Evolutionary conservation across 2,329 filamentous ascomycete species (phyloP), one percentile per base, ranked within the genome.

Genomic region (Colletotrichum kahawae): DNA sequence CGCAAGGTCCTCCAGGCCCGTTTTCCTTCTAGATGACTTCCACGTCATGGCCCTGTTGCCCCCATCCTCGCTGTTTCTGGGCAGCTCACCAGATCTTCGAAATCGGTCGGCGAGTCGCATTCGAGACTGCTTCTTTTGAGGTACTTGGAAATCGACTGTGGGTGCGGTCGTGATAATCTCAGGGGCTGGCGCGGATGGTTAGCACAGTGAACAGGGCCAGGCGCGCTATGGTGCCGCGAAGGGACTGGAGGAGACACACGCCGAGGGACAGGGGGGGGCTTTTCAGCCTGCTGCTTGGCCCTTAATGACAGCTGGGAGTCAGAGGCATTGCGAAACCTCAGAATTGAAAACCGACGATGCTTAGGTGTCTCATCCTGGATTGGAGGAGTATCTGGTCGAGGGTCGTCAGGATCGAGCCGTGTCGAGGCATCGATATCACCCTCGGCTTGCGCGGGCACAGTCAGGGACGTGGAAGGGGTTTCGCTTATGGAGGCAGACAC

Each of bases 121-220:
- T 54, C 90, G 87, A 36, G 90, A 89, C 54, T 87, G 83, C 78
- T 90, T 92, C 82, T 90, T 92, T 64, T 87, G 89, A 75, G 88
- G 82, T 66, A 82, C 79, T 43, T 87, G 87, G 24, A 91, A 82
- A 67, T 94, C 90, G 78, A 92, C 90, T 10, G 95, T 97, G 12
- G 97, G 96, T 18, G 96, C 95, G 13, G 96, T 98, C 65, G 94
- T 98, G 83, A 98, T 97, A 82, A 98, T 98, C 78, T 91, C 88
- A 63, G 92, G 91, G 77, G 91, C 91, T 93, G 79, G 60, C 69
- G 29, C 33, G 65, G 38, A 18, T 75, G 7, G 56, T 77, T 51
- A 79, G 64, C 67, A 70, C 56, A 31, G 36, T 16, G 18, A 54
- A 29, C 27, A 36, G 54, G 54, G 24, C 48, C 27, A 57, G 43